Base-by-base conservation (phyloP, 1,284 basidiomycete species). In the Retiboletus flavoniger region DNA sequence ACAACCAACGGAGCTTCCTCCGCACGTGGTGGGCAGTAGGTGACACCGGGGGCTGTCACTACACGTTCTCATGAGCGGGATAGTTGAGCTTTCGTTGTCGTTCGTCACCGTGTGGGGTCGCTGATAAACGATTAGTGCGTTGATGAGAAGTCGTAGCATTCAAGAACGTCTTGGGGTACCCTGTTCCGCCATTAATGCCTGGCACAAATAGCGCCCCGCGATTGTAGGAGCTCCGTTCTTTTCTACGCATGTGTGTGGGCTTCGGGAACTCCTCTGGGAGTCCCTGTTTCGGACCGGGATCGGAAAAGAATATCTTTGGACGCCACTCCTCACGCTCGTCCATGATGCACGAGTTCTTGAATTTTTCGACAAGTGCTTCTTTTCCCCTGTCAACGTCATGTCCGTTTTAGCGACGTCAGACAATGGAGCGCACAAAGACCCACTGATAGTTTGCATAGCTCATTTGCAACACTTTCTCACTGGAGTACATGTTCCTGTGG, bases 381-480 rank as follows among this genome's bases (percentile, higher is more conserved):
- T 93, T 93, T 38, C 91, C 91, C 74, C 89, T 89, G 64, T 19
- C 50, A 47, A 54, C 42, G 43, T 39, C 43, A 28, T 46, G 40
- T 35, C 53, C 34, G 28, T 49, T 48, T 56, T 43, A 61, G 53
- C 40, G 49, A 42, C 19, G 53, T 29, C 53, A 28, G 53, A 42
- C 47, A 45, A 51, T 47, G 51, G 19, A 32, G 19, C 10, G 26
- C 47, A 39, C 21, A 24, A 49, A 49, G 32, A 79, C 85, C 54
- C 63, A 89, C 87, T 93, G 91, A 63, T 90, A 91, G 59, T 89
- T 91, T 3, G 91, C 91, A 63, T 93, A 93, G 59, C 85, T 86
- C 86, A 93, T 90, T 62, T 91, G 87, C 31, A 93, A 72, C 13
- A 91, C 84, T 67, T 94, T 94, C 70, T 93, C 89, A 54, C 89